Percentiles rank a stretch among this genome's conserved stretches.
Evolutionary conservation across 1,139 yeast species (phyloP).

Genomic region (Casaregolazyma suthepensis): DNA sequence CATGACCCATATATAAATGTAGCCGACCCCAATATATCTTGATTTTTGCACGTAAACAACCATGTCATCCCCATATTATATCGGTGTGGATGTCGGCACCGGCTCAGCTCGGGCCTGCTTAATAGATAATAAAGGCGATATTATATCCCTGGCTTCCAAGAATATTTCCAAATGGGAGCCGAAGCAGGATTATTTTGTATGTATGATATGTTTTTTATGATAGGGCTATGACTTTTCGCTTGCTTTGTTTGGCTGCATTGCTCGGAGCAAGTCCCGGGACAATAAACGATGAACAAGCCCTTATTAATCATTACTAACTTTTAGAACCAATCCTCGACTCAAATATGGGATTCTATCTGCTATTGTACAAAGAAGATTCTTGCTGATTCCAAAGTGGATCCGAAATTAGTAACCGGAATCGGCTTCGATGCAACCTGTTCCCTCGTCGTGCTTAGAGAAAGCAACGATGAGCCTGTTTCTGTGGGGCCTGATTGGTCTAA

Average conservation of each 20-base stretch:
- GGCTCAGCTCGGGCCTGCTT: slow-evolving; percentile 95
- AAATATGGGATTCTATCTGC: slow-evolving; percentile 87
- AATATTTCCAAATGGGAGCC: slow-evolving; percentile 57
- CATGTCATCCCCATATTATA: slow-evolving; percentile 35
- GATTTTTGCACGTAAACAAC: background rate
- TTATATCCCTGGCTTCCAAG: slow-evolving; percentile 74
- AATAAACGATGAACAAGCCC: no score
- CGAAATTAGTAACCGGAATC: slow-evolving; percentile 65
- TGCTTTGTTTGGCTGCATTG: background rate
- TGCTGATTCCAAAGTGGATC: slow-evolving; percentile 66
- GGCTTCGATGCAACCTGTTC: slow-evolving; percentile 99
- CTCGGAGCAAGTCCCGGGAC: no score
- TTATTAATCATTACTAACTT: slow-evolving; percentile 38
- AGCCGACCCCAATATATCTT: background rate
- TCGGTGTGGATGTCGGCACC: slow-evolving; percentile 97
- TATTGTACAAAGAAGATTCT: slow-evolving; percentile 71
- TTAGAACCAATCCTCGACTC: slow-evolving; percentile 76
- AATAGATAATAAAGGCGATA: slow-evolving; percentile 76
- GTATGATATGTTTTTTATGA: no score
- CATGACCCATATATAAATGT: background rate
- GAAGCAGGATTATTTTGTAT: slow-evolving; percentile 42
- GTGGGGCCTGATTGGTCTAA: slow-evolving; percentile 89
- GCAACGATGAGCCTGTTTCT: slow-evolving; percentile 63
- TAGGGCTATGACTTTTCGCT: no score
- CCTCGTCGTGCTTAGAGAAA: slow-evolving; percentile 68